Evolutionary conservation across 345 rosid genomes (phyloP), one percentile per base, ranked within the genome.

Genomic region (Acer campestre): DNA sequence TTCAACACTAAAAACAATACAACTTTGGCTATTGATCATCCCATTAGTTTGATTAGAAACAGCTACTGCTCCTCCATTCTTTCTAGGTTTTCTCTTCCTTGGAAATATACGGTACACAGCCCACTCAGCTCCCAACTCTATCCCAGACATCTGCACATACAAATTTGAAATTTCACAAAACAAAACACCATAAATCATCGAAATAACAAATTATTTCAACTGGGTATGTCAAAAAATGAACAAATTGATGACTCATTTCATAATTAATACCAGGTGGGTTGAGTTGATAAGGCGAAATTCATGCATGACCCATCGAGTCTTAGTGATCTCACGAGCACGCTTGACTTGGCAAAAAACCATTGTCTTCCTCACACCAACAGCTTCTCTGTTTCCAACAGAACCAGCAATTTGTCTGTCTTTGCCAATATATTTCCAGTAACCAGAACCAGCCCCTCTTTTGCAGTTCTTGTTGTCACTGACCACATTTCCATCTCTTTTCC

Each of bases 381-480:
- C 71, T 48, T 82, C 87, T 71, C 74, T 78, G 51, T 55, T 80
- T 25, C 79, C 89, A 77, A 85, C 88, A 77, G 86, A 77, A 58
- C 77, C 76, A 46, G 78, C n/a, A 76, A 95, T 75, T 66, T 55
- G 86, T 85, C 81, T 95, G 56, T 80, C 83, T 82, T 87, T 90
- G 55, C 93, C 90, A 2, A 61, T 22, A 29, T 84, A 78, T 77
- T 88, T 89, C 99, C 99, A 95, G 76, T 91, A 89, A 65, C 99
- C 97, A 61, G 82, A 80, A 71, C 91, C 89, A 67, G 84, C 82
- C 6, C 77, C 69, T 83, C 80, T 82, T 74, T 75, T 88, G 56
- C 81, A 46, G 63, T 82, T 86, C 7, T 64, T 82, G 71, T 64
- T 82, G 71, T 61, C 73, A 31, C 79, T 55, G 1, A 35, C 38